These are phyloP conservation scores for Phytophthora constricta DNA, from an alignment of 352 stramenopile genomes.

Conservation along the genomic window DNA sequence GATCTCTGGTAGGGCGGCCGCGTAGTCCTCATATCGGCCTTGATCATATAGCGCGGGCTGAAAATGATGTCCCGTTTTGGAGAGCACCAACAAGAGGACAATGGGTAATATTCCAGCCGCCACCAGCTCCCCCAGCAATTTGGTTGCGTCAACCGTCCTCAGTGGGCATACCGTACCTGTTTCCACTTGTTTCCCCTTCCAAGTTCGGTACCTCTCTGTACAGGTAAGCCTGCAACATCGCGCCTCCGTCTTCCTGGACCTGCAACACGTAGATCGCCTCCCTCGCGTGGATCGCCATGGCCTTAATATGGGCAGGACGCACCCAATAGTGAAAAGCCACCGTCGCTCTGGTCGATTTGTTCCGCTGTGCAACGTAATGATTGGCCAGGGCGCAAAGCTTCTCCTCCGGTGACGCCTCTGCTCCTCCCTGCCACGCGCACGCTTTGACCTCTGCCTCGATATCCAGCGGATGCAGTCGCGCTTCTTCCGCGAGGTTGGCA, in stretches of 20 bases:
- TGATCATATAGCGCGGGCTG: neutral
- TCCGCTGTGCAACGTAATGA: neutral
- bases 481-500: neutral
- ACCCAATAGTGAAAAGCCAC: neutral
- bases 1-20: neutral
- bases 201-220: neutral
- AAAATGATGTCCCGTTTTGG: slow-evolving; percentile 1
- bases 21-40: neutral
- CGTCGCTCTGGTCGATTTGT: neutral
- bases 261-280: slow-evolving; percentile 4
- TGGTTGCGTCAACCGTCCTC: neutral
- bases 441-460: neutral
- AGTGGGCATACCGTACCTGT: neutral
- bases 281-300: slow-evolving; percentile 5
- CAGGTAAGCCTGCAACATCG: neutral
- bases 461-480: neutral
- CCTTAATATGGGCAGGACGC: neutral
- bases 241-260: neutral
- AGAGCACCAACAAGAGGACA: neutral
- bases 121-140: neutral
- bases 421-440: neutral
- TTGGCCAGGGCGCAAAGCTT: neutral
- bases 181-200: neutral
- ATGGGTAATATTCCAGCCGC: neutral
- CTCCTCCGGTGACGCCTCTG: neutral